Evolutionary conservation across 2,329 filamentous ascomycete species (phyloP).

Genomic region (Aureobasidium musti): DNA sequence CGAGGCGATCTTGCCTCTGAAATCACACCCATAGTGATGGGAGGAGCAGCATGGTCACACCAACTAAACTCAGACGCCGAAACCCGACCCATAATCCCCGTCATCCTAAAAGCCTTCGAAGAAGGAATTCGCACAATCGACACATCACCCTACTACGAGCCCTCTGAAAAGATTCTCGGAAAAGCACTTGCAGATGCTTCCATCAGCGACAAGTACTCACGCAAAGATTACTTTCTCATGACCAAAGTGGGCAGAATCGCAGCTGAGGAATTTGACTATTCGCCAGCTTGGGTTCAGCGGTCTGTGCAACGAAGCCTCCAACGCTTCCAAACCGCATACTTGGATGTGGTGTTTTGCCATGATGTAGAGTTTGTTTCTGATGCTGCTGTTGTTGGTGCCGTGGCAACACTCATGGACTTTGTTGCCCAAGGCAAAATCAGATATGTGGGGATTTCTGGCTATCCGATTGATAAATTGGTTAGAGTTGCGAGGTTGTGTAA

Average conservation of each 20-base stretch:
- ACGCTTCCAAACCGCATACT: constrained; percentile 62
- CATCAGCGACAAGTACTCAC: constrained; percentile 51
- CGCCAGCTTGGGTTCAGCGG: constrained; percentile 61
- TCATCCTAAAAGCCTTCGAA: constrained; percentile 67
- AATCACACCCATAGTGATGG: constrained; percentile 73
- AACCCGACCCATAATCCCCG: constrained; percentile 64
- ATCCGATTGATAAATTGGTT: constrained; percentile 70
- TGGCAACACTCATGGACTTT: constrained; percentile 68
- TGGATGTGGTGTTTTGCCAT: constrained; percentile 75
- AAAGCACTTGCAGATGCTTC: constrained; percentile 57
- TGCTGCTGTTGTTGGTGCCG: constrained; percentile 56
- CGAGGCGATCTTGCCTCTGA: constrained; percentile 10
- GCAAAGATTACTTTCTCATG: constrained; percentile 62
- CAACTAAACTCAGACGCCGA: constrained; percentile 71
- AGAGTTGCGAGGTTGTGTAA: constrained; percentile 69
- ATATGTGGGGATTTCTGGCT: constrained; percentile 86
- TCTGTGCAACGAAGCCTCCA: constrained; percentile 64
- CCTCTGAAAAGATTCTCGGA: constrained; percentile 72
- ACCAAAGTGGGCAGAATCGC: constrained; percentile 72
- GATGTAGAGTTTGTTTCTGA: constrained; percentile 72
- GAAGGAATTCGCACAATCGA: constrained; percentile 73
- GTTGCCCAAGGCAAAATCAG: constrained; percentile 66
- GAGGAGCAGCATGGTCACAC: constrained; percentile 79
- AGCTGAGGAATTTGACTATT: constrained; percentile 67
- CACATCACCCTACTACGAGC: constrained; percentile 82